A percentile compares a stretch with the other conserved stretches of the same genome.
phyloP scores from a whole-genome alignment of 345 rosid species.

The Draba incana region DNA sequence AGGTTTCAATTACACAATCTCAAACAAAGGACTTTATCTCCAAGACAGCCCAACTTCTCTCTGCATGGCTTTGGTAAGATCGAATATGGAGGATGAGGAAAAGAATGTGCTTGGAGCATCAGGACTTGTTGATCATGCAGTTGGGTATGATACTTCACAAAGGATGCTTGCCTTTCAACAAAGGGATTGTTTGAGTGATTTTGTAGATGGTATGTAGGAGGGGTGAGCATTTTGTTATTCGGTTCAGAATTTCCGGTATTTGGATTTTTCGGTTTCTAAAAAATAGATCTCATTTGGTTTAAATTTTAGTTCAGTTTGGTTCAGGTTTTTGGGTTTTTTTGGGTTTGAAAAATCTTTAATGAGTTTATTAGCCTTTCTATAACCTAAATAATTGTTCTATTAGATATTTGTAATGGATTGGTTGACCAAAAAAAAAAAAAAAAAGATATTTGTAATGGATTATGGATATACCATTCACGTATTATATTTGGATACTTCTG shows the following conservation, averaged over 20 bases:
- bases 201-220: conserved; percentile 41
- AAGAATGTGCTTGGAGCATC: conserved; percentile 42
- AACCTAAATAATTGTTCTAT: conserved; percentile 4
- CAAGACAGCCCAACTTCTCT: conserved; percentile 37
- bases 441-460: background rate
- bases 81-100: conserved; percentile 29
- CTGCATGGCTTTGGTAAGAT: conserved; percentile 38
- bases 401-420: background rate
- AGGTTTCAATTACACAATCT: conserved; percentile 34
- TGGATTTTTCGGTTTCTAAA: no score
- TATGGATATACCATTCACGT: background rate
- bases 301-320: no score
- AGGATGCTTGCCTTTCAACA: conserved; percentile 35
- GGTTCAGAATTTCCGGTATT: no score
- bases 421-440: no score
- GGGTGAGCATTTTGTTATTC: background rate
- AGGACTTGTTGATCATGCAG: conserved; percentile 36
- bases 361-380: conserved; percentile 12
- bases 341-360: background rate
- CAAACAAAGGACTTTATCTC: conserved; percentile 43
- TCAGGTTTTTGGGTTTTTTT: no score
- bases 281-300: no score
- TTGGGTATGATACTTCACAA: conserved; percentile 37
- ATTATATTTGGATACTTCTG: background rate
- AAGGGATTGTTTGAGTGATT: conserved; percentile 40